These are phyloP conservation scores for Usnea hakonensis DNA, from an alignment of 495 filamentous ascomycete species.

Conservation along the genomic window DNA sequence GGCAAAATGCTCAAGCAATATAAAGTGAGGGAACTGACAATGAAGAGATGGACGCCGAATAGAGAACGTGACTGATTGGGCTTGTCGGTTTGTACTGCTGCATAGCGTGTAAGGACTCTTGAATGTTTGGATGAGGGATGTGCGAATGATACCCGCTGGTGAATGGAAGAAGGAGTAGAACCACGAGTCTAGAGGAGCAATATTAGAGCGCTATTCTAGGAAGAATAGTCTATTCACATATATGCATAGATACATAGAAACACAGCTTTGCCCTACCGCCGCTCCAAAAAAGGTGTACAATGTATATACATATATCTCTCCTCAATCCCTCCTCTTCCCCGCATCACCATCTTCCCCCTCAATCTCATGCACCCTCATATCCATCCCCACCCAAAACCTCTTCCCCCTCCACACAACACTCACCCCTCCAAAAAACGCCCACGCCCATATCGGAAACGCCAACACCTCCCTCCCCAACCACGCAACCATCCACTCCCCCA, in stretches of 20 bases:
- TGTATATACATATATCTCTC: background rate
- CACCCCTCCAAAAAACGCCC: constrained; percentile 74
- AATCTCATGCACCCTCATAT: constrained; percentile 67
- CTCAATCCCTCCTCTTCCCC: background rate
- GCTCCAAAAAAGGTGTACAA: background rate
- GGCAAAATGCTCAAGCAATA: constrained; percentile 60
- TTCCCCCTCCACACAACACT: constrained; percentile 82
- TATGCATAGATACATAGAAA: background rate
- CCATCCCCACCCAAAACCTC: constrained; percentile 70
- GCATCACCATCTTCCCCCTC: constrained; percentile 13
- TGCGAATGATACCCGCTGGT: constrained; percentile 6
- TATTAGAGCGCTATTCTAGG: background rate
- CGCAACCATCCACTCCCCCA: constrained; percentile 57
- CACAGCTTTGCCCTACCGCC: background rate
- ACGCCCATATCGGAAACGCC: constrained; percentile 79
- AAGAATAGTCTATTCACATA: background rate
- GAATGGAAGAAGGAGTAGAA: background rate
- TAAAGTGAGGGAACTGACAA: constrained; percentile 69
- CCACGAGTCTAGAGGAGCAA: background rate
- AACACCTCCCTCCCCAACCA: constrained; percentile 82
- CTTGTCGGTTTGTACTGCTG: background rate
- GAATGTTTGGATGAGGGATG: background rate
- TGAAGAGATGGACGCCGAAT: constrained; percentile 79
- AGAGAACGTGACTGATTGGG: constrained; percentile 56
- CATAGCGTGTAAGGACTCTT: background rate